Evolutionary conservation across 768 basidiomycete genomes (phyloP).

Genomic region (Boletus bicolor): DNA sequence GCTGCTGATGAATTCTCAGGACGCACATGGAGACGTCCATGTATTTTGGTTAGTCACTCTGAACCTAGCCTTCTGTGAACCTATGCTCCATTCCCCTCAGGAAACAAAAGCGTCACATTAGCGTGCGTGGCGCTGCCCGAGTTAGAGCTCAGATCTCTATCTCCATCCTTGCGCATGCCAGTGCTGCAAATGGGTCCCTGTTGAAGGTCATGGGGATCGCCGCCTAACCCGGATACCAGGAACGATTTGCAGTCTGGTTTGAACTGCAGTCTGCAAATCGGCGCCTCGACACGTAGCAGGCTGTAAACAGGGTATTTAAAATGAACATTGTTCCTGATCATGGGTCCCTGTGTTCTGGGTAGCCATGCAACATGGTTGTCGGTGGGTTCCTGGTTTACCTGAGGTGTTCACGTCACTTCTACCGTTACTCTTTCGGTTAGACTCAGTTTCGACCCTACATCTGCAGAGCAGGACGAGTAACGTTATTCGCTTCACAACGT

Average conservation of each 20-base stretch:
- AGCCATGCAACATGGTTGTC: background rate
- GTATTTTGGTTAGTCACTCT: background rate
- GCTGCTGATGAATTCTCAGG: too few species aligned
- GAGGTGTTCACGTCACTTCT: too few species aligned
- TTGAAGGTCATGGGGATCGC: background rate
- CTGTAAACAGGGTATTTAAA: background rate
- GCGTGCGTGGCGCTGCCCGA: background rate
- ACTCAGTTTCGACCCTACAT: background rate
- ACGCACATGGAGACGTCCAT: too few species aligned
- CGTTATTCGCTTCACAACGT: too few species aligned
- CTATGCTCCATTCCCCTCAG: background rate
- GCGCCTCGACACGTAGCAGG: background rate
- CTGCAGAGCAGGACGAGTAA: too few species aligned
- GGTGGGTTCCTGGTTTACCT: background rate
- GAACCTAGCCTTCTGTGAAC: background rate
- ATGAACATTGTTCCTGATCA: background rate
- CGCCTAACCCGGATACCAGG: background rate
- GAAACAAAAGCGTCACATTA: background rate
- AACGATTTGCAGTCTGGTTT: background rate
- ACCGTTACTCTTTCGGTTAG: background rate
- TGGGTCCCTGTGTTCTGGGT: background rate
- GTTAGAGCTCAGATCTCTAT: too few species aligned
- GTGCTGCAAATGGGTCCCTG: background rate
- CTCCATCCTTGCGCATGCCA: background rate
- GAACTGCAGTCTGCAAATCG: background rate